Conservation (phyloP, 2,329 filamentous ascomycete genomes). For the Calonectria montana region DNA sequence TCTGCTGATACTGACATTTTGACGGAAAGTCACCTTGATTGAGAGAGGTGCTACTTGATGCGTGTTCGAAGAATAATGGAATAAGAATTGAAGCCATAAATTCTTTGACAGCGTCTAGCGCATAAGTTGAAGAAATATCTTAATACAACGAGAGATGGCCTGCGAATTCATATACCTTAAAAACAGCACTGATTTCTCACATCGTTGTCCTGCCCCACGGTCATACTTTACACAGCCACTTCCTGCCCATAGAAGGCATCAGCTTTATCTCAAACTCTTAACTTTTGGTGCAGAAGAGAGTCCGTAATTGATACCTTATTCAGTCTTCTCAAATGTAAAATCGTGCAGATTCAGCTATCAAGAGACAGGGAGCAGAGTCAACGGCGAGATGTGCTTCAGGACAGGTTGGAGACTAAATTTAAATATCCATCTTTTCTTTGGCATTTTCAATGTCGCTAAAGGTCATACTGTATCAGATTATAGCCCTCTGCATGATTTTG, state of each 20-base stretch:
- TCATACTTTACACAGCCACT: neutral
- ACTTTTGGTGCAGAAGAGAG: neutral
- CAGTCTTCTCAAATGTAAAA: neutral
- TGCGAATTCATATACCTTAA: neutral
- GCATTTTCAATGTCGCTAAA: neutral
- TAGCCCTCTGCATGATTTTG: neutral
- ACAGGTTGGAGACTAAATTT: neutral
- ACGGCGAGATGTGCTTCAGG: neutral
- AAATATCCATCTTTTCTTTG: neutral
- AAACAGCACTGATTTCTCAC: neutral
- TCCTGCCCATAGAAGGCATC: neutral
- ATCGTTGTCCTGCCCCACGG: neutral
- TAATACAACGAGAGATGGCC: neutral
- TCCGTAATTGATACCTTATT: neutral
- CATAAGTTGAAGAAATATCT: neutral
- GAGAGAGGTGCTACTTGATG: neutral
- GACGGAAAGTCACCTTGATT: neutral
- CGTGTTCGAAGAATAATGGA: neutral
- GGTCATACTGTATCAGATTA: neutral
- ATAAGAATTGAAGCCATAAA: neutral
- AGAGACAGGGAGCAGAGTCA: neutral
- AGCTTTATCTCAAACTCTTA: neutral
- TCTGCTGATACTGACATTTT: neutral
- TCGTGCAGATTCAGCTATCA: neutral
- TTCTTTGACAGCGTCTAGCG: neutral